Evolutionary conservation across 441 rosid genomes (phyloP).

Genomic region (Erodium trifolium): DNA sequence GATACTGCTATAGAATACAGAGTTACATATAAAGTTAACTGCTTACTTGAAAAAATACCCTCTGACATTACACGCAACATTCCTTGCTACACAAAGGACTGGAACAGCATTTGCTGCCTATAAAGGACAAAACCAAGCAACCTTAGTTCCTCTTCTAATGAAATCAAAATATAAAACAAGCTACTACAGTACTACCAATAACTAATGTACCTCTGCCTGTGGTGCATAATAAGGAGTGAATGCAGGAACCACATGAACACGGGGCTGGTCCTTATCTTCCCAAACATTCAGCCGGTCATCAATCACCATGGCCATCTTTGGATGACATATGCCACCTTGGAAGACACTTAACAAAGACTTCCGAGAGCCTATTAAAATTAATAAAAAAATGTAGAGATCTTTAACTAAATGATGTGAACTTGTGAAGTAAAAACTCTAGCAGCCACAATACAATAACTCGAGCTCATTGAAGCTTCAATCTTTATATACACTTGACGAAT

Average conservation of each 20-base stretch:
- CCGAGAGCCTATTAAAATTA: slow-evolving; percentile 48
- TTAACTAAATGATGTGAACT: background rate
- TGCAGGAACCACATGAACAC: slow-evolving; percentile 92
- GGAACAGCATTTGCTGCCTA: slow-evolving; percentile 85
- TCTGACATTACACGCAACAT: slow-evolving; percentile 98
- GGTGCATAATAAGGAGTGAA: slow-evolving; percentile 94
- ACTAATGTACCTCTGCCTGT: slow-evolving; percentile 70
- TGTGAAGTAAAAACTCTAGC: background rate
- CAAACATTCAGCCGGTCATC: slow-evolving; percentile 97
- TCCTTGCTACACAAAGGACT: slow-evolving; percentile 88
- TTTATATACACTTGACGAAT: background rate
- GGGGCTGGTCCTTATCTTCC: slow-evolving; percentile 99
- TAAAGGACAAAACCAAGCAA: slow-evolving; percentile 11
- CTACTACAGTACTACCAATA: background rate
- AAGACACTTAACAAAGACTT: slow-evolving; percentile 84
- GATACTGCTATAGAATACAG: no score
- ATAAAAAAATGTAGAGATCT: slow-evolving; percentile 14
- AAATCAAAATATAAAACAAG: slow-evolving; percentile 8
- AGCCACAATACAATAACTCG: slow-evolving; percentile 12
- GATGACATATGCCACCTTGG: slow-evolving; percentile 82
- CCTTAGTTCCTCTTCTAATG: background rate
- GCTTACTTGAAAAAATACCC: slow-evolving; percentile 92
- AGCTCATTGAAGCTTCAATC: background rate
- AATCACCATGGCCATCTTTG: slow-evolving; percentile 98
- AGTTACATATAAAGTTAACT: slow-evolving; percentile 10